Percentiles rank a stretch among this genome's conserved stretches.
Conservation (phyloP, 2,329 filamentous ascomycete genomes). For the Colletotrichum musae region DNA sequence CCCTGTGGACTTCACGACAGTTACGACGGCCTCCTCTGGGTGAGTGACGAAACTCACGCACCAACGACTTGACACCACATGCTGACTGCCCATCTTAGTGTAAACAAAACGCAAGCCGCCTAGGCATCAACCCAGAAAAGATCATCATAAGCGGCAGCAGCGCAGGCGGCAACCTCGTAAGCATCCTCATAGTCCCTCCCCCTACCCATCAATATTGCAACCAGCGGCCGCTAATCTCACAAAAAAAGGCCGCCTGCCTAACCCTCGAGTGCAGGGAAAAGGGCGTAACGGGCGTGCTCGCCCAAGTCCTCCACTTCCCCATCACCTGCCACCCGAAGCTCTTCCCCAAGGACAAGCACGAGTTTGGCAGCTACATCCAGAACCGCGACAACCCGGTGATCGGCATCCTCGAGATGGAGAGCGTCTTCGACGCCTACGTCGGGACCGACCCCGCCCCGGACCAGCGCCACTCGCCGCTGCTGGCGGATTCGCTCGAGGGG, state of each 20-base stretch:
- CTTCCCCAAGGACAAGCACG: conserved; percentile 51
- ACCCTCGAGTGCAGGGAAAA: conserved; percentile 51
- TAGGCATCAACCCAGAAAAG: conserved; percentile 51
- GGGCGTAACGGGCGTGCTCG: conserved; percentile 50
- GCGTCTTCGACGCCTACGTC: conserved; percentile 52
- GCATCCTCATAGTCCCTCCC: too few species aligned
- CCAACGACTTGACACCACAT: not conserved
- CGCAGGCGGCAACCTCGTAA: conserved; percentile 53
- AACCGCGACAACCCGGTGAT: conserved; percentile 51
- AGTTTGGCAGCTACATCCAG: conserved; percentile 53
- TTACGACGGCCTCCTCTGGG: conserved; percentile 56
- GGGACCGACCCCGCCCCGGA: conserved; percentile 46
- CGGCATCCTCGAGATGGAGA: conserved; percentile 48
- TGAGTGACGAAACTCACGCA: conserved; percentile 29
- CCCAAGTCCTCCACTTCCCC: conserved; percentile 53
- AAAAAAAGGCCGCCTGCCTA: conserved; percentile 35
- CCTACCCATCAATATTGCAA: too few species aligned
- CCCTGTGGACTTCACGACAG: conserved; percentile 53
- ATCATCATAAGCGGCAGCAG: conserved; percentile 55
- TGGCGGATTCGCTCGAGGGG: conserved; percentile 48
- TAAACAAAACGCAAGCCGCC: conserved; percentile 47
- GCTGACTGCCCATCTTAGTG: conserved; percentile 42
- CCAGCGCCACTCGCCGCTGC: conserved; percentile 50
- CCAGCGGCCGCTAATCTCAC: too few species aligned
- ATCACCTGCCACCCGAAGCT: conserved; percentile 54